phyloP scores from a whole-genome alignment of 1,284 basidiomycete genomes.

The Bondarzewia mesenterica region DNA sequence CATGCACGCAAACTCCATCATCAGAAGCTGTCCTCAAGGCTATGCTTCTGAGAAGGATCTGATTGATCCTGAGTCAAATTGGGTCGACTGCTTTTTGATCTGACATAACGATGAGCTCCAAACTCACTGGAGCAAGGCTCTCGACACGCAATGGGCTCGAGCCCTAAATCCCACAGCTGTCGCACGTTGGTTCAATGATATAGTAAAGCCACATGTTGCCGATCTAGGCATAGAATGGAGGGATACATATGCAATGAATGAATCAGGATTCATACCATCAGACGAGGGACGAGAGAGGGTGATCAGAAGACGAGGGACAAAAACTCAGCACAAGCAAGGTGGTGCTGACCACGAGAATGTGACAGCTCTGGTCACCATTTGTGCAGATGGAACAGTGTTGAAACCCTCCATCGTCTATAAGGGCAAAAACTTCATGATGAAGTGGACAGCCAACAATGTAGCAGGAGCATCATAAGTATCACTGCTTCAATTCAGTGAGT shows the following conservation, averaged over 20 bases:
- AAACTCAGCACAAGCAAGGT: slow-evolving; percentile 4
- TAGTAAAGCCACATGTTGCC: slow-evolving; percentile 14
- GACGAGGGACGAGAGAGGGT: slow-evolving; percentile 17
- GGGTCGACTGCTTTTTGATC: neutral
- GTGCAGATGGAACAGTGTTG: slow-evolving; percentile 23
- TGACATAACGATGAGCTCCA: neutral
- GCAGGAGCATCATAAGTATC: neutral
- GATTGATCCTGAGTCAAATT: neutral
- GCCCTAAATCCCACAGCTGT: neutral
- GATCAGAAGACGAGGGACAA: slow-evolving; percentile 4
- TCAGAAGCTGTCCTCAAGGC: neutral
- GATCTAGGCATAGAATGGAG: slow-evolving; percentile 19
- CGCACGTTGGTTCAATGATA: slow-evolving; percentile 26
- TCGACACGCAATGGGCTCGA: neutral
- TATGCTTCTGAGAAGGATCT: neutral
- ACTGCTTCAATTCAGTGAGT: neutral
- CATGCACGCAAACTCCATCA: neutral
- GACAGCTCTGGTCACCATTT: slow-evolving; percentile 26
- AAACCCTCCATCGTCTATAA: slow-evolving; percentile 17
- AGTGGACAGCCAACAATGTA: slow-evolving; percentile 1
- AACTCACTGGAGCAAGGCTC: neutral
- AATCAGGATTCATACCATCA: slow-evolving; percentile 31
- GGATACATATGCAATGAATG: slow-evolving; percentile 27
- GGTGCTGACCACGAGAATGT: slow-evolving; percentile 24
- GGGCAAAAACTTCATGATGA: slow-evolving; percentile 3